Percentiles rank a stretch among this genome's conserved stretches.
phyloP scores from a whole-genome alignment of 1,284 basidiomycete species.

The Cutaneotrichosporon dermatis region DNA sequence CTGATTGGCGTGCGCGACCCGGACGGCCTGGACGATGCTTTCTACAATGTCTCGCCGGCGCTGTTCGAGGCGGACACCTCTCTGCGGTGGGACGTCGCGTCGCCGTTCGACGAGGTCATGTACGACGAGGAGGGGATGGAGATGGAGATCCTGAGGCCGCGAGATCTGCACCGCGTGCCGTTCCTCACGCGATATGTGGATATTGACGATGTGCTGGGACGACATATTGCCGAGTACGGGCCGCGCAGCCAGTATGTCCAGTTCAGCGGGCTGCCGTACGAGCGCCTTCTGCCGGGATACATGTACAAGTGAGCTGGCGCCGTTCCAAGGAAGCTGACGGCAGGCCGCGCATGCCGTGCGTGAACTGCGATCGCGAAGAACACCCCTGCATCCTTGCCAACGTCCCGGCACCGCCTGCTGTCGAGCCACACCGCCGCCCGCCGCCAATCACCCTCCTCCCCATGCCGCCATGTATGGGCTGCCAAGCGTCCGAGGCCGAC shows the following conservation, averaged over 20 bases:
- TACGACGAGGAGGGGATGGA: background rate
- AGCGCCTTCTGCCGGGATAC: conserved; percentile 5
- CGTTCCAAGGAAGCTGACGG: background rate
- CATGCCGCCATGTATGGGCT: conserved; percentile 3
- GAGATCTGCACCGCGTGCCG: conserved; percentile 4
- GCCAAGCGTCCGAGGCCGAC: background rate
- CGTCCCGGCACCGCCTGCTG: background rate
- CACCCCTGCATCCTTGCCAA: background rate
- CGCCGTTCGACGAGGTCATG: background rate
- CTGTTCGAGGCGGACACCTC: no score
- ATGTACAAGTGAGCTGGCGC: conserved; percentile 2
- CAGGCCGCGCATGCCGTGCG: conserved; percentile 1
- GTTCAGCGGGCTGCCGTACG: background rate
- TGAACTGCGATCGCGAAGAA: background rate
- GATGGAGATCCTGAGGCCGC: background rate
- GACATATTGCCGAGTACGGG: background rate
- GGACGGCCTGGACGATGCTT: no score
- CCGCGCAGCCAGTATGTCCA: background rate
- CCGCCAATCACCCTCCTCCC: conserved; percentile 1
- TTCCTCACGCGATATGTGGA: conserved; percentile 1
- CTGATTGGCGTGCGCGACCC: no score
- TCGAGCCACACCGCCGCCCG: background rate
- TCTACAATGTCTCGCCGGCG: no score
- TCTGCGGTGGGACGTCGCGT: background rate
- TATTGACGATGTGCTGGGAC: background rate